A percentile compares a stretch with the other conserved stretches of the same genome.
These are phyloP conservation scores for Solanum boliviense DNA, from an alignment of 257 asterid genomes.

Conservation along the genomic window DNA sequence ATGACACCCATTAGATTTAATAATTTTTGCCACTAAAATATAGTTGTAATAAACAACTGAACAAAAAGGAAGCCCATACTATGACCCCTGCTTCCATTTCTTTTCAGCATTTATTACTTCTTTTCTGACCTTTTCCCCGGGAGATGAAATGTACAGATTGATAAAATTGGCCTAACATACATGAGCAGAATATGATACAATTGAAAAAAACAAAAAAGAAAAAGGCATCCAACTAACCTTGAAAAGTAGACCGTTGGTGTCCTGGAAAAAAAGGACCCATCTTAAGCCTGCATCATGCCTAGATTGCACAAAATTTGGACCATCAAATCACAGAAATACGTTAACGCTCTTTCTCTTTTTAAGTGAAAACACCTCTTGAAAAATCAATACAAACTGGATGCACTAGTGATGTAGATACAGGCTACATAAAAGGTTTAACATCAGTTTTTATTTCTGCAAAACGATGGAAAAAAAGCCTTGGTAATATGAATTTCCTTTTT, in stretches of 20 bases:
- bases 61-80: too few relatives aligned
- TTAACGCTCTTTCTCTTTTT: not conserved
- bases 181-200: not conserved
- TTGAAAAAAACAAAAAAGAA: not conserved
- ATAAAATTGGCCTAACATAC: not conserved
- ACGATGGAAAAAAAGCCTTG: not conserved
- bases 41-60: too few relatives aligned
- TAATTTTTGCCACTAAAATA: too few relatives aligned
- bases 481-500: not conserved
- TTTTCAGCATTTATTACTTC: not conserved
- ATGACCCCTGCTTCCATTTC: not conserved
- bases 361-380: not conserved
- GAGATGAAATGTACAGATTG: not conserved
- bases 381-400: not conserved
- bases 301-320: slow-evolving; percentile 1
- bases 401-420: not conserved
- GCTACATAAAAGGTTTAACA: not conserved
- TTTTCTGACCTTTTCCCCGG: not conserved
- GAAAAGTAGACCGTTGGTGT: slow-evolving; percentile 93
- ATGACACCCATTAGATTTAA: too few relatives aligned
- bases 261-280: slow-evolving; percentile 97
- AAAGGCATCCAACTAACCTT: slow-evolving; percentile 36
- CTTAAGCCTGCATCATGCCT: slow-evolving; percentile 80
- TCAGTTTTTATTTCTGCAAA: not conserved
- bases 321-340: not conserved